A percentile compares a stretch with the other conserved stretches of the same genome.
phyloP scores from a whole-genome alignment of 768 basidiomycete species.

The Lactarius indigo region DNA sequence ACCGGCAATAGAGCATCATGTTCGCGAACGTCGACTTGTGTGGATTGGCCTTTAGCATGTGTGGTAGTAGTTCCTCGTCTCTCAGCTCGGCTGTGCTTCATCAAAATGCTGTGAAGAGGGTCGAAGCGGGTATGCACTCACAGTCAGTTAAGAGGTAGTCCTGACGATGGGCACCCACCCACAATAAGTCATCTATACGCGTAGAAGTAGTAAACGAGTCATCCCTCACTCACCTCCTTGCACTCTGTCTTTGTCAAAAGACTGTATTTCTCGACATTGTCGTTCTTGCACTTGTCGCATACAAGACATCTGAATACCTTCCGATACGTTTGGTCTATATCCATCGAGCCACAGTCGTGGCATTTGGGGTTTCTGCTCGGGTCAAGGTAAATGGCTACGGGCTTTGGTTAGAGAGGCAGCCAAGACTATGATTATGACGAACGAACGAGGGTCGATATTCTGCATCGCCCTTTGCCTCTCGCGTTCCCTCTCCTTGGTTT shows the following conservation, averaged over 20 bases:
- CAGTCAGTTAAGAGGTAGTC: constrained; percentile 95
- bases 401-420: constrained; percentile 6
- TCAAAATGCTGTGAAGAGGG: background rate
- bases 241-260: constrained; percentile 98
- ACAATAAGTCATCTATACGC: background rate
- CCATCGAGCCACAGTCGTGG: constrained; percentile 77
- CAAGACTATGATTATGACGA: constrained; percentile 1
- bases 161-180: constrained; percentile 35
- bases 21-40: constrained; percentile 95
- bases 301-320: constrained; percentile 83
- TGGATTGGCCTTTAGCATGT: constrained; percentile 90
- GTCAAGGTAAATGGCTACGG: constrained; percentile 74
- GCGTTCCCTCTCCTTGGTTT: constrained; percentile 74
- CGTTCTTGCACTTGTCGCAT: constrained; percentile 88
- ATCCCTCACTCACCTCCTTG: constrained; percentile 59
- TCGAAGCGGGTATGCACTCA: constrained; percentile 36
- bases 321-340: constrained; percentile 79
- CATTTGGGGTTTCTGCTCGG: constrained; percentile 77
- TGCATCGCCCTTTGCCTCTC: constrained; percentile 76
- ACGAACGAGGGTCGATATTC: constrained; percentile 70
- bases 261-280: constrained; percentile 88
- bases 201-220: constrained; percentile 26
- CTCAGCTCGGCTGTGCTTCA: constrained; percentile 74
- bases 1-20: constrained; percentile 97
- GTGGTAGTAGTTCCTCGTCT: constrained; percentile 89